phyloP scores from a whole-genome alignment of 2,329 filamentous ascomycete genomes.

The Huntiella decipiens region DNA sequence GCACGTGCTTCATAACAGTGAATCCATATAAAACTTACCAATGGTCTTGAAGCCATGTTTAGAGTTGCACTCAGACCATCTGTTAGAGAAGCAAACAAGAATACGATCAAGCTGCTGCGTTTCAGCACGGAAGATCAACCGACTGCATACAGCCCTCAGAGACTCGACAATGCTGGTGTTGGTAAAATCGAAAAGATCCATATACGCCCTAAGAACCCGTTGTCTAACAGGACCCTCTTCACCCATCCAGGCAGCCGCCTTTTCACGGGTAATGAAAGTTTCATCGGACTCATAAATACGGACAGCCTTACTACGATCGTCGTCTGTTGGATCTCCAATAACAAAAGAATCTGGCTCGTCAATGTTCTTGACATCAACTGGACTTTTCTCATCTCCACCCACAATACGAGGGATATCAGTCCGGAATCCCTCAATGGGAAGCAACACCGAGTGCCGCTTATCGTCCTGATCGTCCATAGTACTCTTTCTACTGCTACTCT shows the following conservation, averaged over 20 bases:
- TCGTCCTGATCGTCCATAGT: conserved; percentile 17
- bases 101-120: conserved; percentile 95
- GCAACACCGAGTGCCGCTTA: conserved; percentile 20
- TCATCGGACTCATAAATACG: conserved; percentile 74
- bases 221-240: conserved; percentile 45
- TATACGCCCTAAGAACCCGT: conserved; percentile 54
- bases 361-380: conserved; percentile 24
- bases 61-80: conserved; percentile 88
- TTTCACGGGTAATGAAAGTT: conserved; percentile 57
- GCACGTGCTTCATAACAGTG: conserved; percentile 6
- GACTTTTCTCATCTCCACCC: conserved; percentile 21
- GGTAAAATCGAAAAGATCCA: conserved; percentile 77
- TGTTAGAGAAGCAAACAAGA: conserved; percentile 66
- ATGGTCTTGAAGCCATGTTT: conserved; percentile 80
- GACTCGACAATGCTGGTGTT: conserved; percentile 62
- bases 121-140: conserved; percentile 70
- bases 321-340: conserved; percentile 40
- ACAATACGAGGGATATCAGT: conserved; percentile 23
- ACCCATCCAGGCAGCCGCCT: conserved; percentile 76
- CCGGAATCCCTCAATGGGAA: conserved; percentile 25
- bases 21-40: conserved; percentile 32
- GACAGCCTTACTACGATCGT: conserved; percentile 59
- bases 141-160: conserved; percentile 62
- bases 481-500: neutral
- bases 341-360: conserved; percentile 37